Evolutionary conservation across 106 monocot genomes (phyloP), one percentile per base, ranked within the genome.

Genomic region (Acorus calamus): DNA sequence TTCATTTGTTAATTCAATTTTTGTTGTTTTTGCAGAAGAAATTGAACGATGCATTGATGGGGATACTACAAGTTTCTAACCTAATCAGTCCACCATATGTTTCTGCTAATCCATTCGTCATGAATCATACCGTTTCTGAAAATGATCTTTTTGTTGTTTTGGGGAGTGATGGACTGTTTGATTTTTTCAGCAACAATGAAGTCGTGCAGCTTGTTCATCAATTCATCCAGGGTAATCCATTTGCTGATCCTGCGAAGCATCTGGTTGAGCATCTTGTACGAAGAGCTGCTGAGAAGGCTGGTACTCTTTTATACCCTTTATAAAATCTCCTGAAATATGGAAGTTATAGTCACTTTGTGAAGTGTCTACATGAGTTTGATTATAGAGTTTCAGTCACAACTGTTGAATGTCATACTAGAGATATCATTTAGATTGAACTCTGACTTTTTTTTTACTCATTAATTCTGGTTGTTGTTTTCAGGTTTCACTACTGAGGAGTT

Each of bases 81-180:
- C 59, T 93, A 43, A 47, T 67, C 55, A 80, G 78, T 42, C 92
- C 85, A 0, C 92, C 92, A 53, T 93, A 93, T 68, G 74, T 93
- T 46, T 71, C 68, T 56, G 80, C 85, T 4, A 57, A 85, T 71
- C 92, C 92, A 59, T 85, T 80, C 73, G 85, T 80, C 51, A 67
- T 74, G 4, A 78, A 61, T 45, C 92, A 81, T 66, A 65, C 4
- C 42, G 76, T 93, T 6, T 73, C 93, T 43, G 80, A 85, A n/a
- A 75, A 76, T 49, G 93, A 88, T 62, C 57, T 88, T 71, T 93
- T 93, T 65, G 78, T 88, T 49, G 78, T 93, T 8, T 67, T 93
- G 44, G 93, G 93, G 0, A 88, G 93, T 57, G 93, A 93, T 58
- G 93, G 88, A 3, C 71, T 93, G 7, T 93, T 93, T 68, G 93